Evolutionary conservation across 257 asterid species (phyloP), one percentile per base, ranked within the genome.

Genomic region (Gardenia jasminoides): DNA sequence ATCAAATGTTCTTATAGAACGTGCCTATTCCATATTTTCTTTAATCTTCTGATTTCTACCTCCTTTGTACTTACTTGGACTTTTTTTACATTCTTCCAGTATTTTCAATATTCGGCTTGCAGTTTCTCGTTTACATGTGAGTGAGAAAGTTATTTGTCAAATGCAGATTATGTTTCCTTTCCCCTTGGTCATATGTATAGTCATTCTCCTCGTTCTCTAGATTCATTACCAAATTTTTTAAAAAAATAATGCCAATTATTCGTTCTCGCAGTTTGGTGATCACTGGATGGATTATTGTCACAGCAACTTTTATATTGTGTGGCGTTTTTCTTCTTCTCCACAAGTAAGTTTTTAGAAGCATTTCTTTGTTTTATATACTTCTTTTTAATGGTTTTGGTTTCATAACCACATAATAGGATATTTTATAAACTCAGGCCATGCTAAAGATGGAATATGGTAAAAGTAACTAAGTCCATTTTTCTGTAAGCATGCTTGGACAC

Each of bases 261-360:
- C 70, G 13, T 72, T 74, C 69, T 79, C 88, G 89, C 96, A 94
- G 98, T 72, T 82, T 94, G 93, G 97, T 93, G 80, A 75, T 93
- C 67, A 24, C 84, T 22, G 97, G 97, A 77, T 94, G 98, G 98
- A 89, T 94, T 90, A 92, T 94, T 56, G 96, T 94, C 75, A 87
- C 98, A 0, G 95, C 89, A 78, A 94, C 97, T 52, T 94, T 94
- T 85, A 77, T 94, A 72, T 78, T 94, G 73, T 94, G 98, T 71
- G 98, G 97, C 85, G 56, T 94, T 76, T 94, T 94, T 83, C 96
- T 94, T 78, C 85, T 94, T 67, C 97, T 92, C 72, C 98, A 94
- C 89, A 92, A 94, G 98, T 94, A 83, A 89, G 87, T 68, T 59
- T 61, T 54, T 28, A 33, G 24, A n/a, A 26, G 3, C 22, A 47